Conservation (phyloP, 2,329 filamentous ascomycete species). For the Colletotrichum aenigma region DNA sequence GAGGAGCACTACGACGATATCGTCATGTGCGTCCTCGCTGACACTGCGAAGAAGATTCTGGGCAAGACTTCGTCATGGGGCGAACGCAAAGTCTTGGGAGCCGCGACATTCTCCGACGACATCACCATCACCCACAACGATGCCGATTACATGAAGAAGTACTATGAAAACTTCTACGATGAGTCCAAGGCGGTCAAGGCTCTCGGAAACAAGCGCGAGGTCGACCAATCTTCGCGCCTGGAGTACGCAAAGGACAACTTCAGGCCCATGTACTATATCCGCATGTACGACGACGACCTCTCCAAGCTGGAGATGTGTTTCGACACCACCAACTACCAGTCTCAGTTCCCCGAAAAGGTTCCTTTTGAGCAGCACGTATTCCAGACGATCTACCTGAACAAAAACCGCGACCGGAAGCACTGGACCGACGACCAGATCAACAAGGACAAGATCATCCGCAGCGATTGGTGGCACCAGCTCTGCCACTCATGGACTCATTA, state of each 20-base stretch:
- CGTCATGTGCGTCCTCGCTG: constrained; percentile 65
- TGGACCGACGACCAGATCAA: constrained; percentile 61
- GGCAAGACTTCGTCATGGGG: constrained; percentile 57
- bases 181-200: constrained; percentile 45
- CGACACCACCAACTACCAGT: constrained; percentile 73
- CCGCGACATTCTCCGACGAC: constrained; percentile 69
- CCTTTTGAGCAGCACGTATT: constrained; percentile 39
- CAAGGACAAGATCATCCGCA: constrained; percentile 57
- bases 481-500: constrained; percentile 65
- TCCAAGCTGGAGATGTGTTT: constrained; percentile 70
- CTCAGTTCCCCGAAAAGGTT: constrained; percentile 61
- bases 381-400: constrained; percentile 61
- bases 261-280: constrained; percentile 67
- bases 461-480: constrained; percentile 67
- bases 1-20: constrained; percentile 65
- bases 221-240: constrained; percentile 43
- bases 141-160: constrained; percentile 65
- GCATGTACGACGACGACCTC: constrained; percentile 56
- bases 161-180: constrained; percentile 66
- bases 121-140: constrained; percentile 71
- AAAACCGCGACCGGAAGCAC: constrained; percentile 54
- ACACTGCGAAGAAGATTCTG: constrained; percentile 64
- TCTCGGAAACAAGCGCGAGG: constrained; percentile 32
- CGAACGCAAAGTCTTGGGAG: constrained; percentile 68
- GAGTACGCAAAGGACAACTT: constrained; percentile 51